These are phyloP conservation scores for Dendrostoma leiphaemia DNA, from an alignment of 2,329 filamentous ascomycete genomes.

Conservation along the genomic window DNA sequence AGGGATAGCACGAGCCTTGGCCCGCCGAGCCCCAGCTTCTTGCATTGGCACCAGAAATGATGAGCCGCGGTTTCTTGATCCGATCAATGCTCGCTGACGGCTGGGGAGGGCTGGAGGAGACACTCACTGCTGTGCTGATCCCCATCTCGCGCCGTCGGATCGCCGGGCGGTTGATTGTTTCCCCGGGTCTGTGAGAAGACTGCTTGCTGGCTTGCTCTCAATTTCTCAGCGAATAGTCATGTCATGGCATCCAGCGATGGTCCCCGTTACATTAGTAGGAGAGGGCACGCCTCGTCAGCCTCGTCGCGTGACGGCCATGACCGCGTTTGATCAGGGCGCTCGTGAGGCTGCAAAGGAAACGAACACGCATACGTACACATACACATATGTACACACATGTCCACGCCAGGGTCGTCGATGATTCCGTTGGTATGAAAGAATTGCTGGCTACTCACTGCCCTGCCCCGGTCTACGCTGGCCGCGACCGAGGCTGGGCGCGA, in stretches of 20 bases:
- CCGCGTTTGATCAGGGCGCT: not conserved
- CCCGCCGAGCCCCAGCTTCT: constrained; percentile 4
- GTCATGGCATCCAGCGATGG: too few relatives aligned
- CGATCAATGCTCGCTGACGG: not conserved
- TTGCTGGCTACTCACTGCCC: too few relatives aligned
- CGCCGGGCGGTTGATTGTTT: constrained; percentile 2
- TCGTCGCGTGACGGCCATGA: not conserved
- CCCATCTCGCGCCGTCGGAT: constrained; percentile 3
- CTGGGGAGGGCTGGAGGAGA: not conserved
- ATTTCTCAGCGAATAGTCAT: not conserved
- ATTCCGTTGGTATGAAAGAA: too few relatives aligned
- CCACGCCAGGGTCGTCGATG: too few relatives aligned
- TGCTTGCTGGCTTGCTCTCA: too few relatives aligned
- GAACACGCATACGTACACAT: too few relatives aligned
- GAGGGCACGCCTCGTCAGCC: not conserved
- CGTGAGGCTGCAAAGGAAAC: not conserved
- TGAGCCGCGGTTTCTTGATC: not conserved
- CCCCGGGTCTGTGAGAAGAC: not conserved
- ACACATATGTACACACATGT: too few relatives aligned
- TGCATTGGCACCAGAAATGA: not conserved
- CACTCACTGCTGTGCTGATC: not conserved
- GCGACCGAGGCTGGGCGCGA: not conserved
- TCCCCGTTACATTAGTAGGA: too few relatives aligned
- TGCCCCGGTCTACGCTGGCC: not conserved
- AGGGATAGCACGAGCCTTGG: constrained; percentile 11